Evolutionary conservation across 306 rosid species (phyloP).

Genomic region (Carpinus viminea): DNA sequence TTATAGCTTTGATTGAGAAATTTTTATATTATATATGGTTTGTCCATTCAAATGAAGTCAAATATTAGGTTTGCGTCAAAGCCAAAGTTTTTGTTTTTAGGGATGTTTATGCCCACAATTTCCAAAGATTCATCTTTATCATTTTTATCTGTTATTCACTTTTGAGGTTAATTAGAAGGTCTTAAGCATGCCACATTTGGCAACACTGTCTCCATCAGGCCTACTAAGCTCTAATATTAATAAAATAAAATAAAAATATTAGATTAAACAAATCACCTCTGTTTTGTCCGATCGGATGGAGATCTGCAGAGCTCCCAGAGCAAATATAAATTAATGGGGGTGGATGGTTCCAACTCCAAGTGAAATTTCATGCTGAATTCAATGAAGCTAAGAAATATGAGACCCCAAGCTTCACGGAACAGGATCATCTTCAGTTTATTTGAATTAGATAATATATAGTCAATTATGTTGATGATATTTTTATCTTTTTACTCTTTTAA

Average conservation of each 20-base stretch:
- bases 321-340: background rate
- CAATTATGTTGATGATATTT: no score
- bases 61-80: constrained; percentile 37
- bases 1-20: no score
- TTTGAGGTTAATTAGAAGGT: no score
- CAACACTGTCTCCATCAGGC: no score
- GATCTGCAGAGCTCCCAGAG: background rate
- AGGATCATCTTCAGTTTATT: no score
- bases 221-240: background rate
- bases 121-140: no score
- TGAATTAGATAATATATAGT: no score
- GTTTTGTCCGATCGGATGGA: background rate
- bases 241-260: background rate
- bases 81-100: constrained; percentile 11
- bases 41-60: constrained; percentile 11
- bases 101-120: background rate
- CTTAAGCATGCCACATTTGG: no score
- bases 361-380: background rate
- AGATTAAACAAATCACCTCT: background rate
- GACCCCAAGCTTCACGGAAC: no score
- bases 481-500: no score
- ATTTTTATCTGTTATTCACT: no score
- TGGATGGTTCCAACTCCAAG: constrained; percentile 4
- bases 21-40: no score
- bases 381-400: background rate